phyloP scores from a whole-genome alignment of 768 basidiomycete species.

The Pisolithus marmoratus region DNA sequence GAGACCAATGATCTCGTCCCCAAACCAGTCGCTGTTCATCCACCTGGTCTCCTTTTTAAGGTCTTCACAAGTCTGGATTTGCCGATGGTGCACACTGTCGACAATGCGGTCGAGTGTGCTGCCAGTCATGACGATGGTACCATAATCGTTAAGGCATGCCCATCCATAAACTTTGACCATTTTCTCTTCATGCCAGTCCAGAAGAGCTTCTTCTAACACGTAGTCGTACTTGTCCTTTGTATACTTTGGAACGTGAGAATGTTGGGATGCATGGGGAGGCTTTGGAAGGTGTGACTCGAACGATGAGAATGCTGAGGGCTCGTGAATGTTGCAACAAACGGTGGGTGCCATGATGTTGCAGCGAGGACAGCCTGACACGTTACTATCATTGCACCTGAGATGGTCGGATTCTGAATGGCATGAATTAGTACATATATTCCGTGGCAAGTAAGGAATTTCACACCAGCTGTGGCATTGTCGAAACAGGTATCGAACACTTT shows the following conservation, averaged over 20 bases:
- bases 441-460: neutral
- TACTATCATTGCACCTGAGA: neutral
- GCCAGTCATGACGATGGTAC: conserved; percentile 13
- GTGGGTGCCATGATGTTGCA: conserved; percentile 6
- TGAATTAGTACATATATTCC: neutral
- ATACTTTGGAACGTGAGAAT: neutral
- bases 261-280: no score
- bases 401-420: conserved; percentile 5
- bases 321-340: conserved; percentile 22
- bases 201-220: neutral
- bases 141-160: conserved; percentile 4
- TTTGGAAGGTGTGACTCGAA: neutral
- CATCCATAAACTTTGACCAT: conserved; percentile 3
- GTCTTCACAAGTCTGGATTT: conserved; percentile 6
- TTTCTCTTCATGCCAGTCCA: conserved; percentile 10
- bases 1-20: neutral
- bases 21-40: conserved; percentile 2
- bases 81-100: conserved; percentile 17
- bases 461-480: conserved; percentile 15
- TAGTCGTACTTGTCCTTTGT: neutral
- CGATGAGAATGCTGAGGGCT: conserved; percentile 5
- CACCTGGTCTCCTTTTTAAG: conserved; percentile 17
- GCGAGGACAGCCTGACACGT: conserved; percentile 9
- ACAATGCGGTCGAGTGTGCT: conserved; percentile 15
- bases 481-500: conserved; percentile 14